These are phyloP conservation scores for Scheffersomyces ergatensis DNA, from an alignment of 805 yeast genomes.

Conservation along the genomic window DNA sequence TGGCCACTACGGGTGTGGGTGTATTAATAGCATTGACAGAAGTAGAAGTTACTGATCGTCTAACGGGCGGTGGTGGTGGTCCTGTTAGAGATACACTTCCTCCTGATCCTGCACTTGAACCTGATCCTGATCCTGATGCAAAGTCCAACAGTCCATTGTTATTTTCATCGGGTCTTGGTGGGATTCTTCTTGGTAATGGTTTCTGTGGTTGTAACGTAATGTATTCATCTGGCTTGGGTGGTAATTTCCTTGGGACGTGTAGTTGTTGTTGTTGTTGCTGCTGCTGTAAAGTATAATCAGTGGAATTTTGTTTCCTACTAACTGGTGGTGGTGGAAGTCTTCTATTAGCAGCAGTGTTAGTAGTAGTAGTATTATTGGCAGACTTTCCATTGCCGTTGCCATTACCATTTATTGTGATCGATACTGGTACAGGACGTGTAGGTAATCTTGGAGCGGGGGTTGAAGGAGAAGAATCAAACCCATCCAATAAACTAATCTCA, in stretches of 20 bases:
- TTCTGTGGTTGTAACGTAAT: neutral
- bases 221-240: too few species aligned
- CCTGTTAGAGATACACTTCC: neutral
- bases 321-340: conserved; percentile 20
- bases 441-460: conserved; percentile 1
- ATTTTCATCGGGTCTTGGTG: conserved; percentile 11
- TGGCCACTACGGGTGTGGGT: neutral
- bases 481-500: conserved; percentile 1
- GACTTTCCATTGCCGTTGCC: conserved; percentile 9
- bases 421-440: conserved; percentile 18
- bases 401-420: conserved; percentile 36
- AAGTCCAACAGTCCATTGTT: too few species aligned
- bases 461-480: conserved; percentile 7
- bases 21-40: neutral
- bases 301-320: conserved; percentile 8
- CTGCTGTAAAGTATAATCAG: conserved; percentile 2
- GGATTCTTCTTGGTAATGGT: conserved; percentile 11
- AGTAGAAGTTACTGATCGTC: conserved; percentile 3
- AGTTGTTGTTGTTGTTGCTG: neutral
- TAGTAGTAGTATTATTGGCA: neutral
- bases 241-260: too few species aligned
- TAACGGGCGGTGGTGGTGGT: conserved; percentile 4
- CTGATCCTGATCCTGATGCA: neutral
- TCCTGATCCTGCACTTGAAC: neutral
- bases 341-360: conserved; percentile 11